Conservation (phyloP, 805 yeast genomes). For the Dipodascopsis uninucleata region DNA sequence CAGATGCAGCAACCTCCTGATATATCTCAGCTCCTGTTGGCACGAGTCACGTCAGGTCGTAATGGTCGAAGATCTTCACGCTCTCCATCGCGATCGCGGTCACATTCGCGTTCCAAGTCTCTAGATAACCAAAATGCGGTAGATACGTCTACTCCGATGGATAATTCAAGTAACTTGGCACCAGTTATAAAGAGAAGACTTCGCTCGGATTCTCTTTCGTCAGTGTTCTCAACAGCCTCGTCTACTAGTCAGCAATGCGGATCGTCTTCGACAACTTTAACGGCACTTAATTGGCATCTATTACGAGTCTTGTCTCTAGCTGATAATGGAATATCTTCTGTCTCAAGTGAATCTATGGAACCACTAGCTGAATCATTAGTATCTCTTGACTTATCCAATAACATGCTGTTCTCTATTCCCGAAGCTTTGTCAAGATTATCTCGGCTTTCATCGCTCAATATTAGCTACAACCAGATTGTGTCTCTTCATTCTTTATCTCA, state of each 20-base stretch:
- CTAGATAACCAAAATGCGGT: no score
- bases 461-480: constrained; percentile 56
- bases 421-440: constrained; percentile 49
- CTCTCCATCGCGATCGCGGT: constrained; percentile 15
- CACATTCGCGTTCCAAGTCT: constrained; percentile 7
- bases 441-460: constrained; percentile 54
- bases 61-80: constrained; percentile 4
- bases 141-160: background rate
- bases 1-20: constrained; percentile 7
- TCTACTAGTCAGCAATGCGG: constrained; percentile 29
- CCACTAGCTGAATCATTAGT: constrained; percentile 37
- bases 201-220: constrained; percentile 10
- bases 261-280: constrained; percentile 28
- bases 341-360: constrained; percentile 35
- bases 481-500: constrained; percentile 23
- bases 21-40: constrained; percentile 1
- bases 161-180: background rate
- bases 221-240: constrained; percentile 27
- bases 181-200: background rate
- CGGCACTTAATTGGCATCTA: constrained; percentile 37
- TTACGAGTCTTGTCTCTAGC: constrained; percentile 43
- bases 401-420: constrained; percentile 49
- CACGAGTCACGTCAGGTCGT: constrained; percentile 17
- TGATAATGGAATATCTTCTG: constrained; percentile 39
- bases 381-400: constrained; percentile 54